Percentiles rank a stretch among this genome's conserved stretches.
These are phyloP conservation scores for Rosa persica DNA, from an alignment of 306 rosid genomes.

Conservation along the genomic window DNA sequence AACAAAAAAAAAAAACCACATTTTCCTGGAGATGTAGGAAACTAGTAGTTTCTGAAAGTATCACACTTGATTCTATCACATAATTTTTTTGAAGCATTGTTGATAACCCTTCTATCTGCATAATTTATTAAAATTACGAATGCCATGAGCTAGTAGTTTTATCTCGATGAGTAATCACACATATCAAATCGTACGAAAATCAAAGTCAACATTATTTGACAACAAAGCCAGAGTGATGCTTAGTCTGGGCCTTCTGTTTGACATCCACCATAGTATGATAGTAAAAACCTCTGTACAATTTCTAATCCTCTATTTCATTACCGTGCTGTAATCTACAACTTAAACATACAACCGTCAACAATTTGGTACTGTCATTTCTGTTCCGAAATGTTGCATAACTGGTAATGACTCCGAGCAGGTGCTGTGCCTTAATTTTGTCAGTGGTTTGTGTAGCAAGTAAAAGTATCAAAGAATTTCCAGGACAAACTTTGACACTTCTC, in stretches of 20 bases:
- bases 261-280: neutral
- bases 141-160: neutral
- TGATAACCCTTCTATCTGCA: neutral
- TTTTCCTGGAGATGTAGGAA: too few species aligned
- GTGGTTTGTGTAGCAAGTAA: neutral
- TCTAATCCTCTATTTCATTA: neutral
- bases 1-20: too few species aligned
- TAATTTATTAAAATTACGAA: neutral
- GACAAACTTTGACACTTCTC: neutral
- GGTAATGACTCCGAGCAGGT: neutral
- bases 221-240: neutral
- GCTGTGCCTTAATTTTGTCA: neutral
- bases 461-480: neutral
- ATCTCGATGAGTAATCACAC: neutral
- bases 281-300: neutral
- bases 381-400: neutral
- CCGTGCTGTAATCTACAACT: neutral
- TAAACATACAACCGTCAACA: neutral
- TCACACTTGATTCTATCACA: too few species aligned
- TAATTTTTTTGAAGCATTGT: too few species aligned
- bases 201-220: neutral
- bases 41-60: too few species aligned
- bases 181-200: neutral
- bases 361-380: neutral
- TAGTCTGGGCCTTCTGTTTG: neutral